Base-by-base conservation (phyloP, 768 basidiomycete genomes). In the Pleurotus sapidus region DNA sequence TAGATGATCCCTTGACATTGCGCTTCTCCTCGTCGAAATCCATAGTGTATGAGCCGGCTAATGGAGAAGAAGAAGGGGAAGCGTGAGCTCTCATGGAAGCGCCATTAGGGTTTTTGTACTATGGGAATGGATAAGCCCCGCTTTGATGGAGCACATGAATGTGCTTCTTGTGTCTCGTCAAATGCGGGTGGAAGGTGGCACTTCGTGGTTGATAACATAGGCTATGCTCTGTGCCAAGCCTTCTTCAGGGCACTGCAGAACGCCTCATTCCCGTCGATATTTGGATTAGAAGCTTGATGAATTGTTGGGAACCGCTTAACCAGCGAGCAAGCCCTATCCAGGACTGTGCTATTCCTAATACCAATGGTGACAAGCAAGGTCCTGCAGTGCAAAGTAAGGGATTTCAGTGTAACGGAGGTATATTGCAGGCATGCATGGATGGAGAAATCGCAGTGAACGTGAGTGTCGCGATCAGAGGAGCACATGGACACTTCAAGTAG, bases 11-110 rank as follows among this genome's bases (percentile, higher is more conserved):
- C 18, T 67, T 59, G 45, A 64, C 62, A 24, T 53, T 61, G 40
- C 59, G 50, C 51, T 67, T 64, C 57, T 70, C 69, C 51, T 54
- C 61, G 49, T 73, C 69, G 62, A 65, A 62, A 50, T 60, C 63
- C 63, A 63, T 59, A 63, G 64, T 68, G 30, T 58, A 37, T 15
- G 47, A 20, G 34, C 30, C 37, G 30, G 58, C 40, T 47, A 42
- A 57, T 18, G 46, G 49, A 34, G 12, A 38, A 23, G 59, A 49
- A 46, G 45, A 45, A 58, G 55, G 27, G 18, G 20, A 39, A 50
- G 23, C 49, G n/a, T 30, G n/a, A 30, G 12, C n/a, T 17, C 20
- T 15, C 46, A 6, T 24, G 11, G n/a, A 45, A 23, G 42, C 20
- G 15, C 20, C 9, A 45, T 7, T 20, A 45, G n/a, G 42, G 42